Percentiles rank a stretch among this genome's conserved stretches.
Conservation (phyloP, 2,329 filamentous ascomycete genomes). For the Monilinia fructigena region DNA sequence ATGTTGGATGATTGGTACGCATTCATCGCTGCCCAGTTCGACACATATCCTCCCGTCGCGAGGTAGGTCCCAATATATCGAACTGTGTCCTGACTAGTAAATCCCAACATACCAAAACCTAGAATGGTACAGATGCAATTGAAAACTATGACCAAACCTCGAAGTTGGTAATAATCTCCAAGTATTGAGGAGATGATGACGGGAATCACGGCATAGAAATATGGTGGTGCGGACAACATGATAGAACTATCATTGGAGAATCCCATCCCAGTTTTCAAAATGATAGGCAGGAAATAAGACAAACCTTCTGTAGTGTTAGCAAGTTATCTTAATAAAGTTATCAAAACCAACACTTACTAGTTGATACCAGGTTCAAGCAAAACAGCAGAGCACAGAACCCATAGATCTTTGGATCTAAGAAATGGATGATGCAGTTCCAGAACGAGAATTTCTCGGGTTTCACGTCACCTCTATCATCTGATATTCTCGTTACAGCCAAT, state of each 20-base stretch:
- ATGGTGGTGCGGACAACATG: constrained; percentile 55
- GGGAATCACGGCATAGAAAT: constrained; percentile 48
- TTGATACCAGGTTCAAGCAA: constrained; percentile 69
- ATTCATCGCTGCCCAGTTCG: constrained; percentile 75
- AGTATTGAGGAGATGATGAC: constrained; percentile 52
- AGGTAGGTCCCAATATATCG: constrained; percentile 43
- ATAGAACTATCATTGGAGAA: constrained; percentile 53
- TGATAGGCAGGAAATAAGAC: constrained; percentile 77
- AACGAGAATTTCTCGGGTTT: constrained; percentile 54
- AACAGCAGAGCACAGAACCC: constrained; percentile 61
- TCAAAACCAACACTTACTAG: constrained; percentile 41
- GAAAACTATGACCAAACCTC: constrained; percentile 39
- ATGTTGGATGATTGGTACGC: constrained; percentile 87
- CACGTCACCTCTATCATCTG: constrained; percentile 58
- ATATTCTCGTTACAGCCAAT: constrained; percentile 51
- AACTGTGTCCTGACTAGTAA: constrained; percentile 34
- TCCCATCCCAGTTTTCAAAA: constrained; percentile 59
- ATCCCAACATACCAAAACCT: constrained; percentile 39
- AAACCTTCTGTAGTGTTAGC: constrained; percentile 48
- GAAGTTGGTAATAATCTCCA: constrained; percentile 55
- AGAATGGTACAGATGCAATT: constrained; percentile 37
- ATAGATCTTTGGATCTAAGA: constrained; percentile 59
- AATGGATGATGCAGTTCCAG: constrained; percentile 53
- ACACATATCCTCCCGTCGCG: constrained; percentile 69
- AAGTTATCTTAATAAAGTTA: neutral